A percentile compares a stretch with the other conserved stretches of the same genome.
These are phyloP conservation scores for Xylariaceae sp. DNA, from an alignment of 2,329 filamentous ascomycete genomes.

Conservation along the genomic window DNA sequence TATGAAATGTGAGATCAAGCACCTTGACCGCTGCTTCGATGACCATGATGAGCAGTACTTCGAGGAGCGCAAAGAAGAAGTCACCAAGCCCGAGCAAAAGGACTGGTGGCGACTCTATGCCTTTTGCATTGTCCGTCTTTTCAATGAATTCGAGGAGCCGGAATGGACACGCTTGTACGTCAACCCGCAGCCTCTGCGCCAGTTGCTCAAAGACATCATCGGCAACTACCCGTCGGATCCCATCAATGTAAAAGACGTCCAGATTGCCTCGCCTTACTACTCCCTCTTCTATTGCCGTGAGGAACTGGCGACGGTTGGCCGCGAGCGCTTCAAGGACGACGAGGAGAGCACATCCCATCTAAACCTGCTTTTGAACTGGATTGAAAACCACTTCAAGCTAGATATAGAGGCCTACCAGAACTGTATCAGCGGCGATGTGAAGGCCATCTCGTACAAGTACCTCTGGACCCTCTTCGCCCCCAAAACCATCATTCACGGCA, in stretches of 20 bases:
- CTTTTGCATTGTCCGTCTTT: constrained; percentile 27
- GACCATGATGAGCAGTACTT: constrained; percentile 27
- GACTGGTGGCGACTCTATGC: constrained; percentile 31
- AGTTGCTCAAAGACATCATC: constrained; percentile 28
- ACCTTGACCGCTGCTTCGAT: constrained; percentile 26
- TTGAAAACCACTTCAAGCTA: constrained; percentile 28
- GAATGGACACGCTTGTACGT: constrained; percentile 26
- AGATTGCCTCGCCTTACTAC: constrained; percentile 24
- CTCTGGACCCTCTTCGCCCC: constrained; percentile 32
- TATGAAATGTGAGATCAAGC: constrained; percentile 31
- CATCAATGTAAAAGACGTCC: constrained; percentile 23
- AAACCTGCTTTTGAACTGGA: constrained; percentile 29
- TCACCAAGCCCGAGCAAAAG: constrained; percentile 21
- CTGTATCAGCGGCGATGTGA: constrained; percentile 23
- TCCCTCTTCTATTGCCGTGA: constrained; percentile 28
- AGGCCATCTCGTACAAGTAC: constrained; percentile 26
- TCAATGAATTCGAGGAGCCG: constrained; percentile 17
- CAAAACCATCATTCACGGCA: constrained; percentile 25
- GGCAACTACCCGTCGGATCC: constrained; percentile 23
- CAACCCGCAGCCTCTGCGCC: constrained; percentile 27
- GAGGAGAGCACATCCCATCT: constrained; percentile 25
- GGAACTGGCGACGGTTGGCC: constrained; percentile 25
- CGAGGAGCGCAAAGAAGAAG: constrained; percentile 25
- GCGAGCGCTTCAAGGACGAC: constrained; percentile 27
- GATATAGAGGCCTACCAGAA: constrained; percentile 27